Base-by-base conservation (phyloP, 2,329 filamentous ascomycete genomes). In the Colletotrichum brevisporum region DNA sequence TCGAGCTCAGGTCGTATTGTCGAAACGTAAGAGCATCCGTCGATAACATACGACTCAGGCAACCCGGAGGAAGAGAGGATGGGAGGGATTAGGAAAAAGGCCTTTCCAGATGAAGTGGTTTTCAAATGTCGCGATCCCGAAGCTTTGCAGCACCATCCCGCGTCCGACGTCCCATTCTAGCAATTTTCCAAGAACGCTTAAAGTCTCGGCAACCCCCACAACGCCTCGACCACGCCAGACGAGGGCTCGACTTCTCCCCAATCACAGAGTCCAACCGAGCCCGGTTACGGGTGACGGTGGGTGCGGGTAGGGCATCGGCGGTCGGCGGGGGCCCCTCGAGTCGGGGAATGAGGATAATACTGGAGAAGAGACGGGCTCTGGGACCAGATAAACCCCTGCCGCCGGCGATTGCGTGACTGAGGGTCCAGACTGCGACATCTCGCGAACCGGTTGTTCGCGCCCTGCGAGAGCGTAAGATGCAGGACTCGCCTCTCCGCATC, bases 171-270 rank as follows among this genome's bases (percentile, higher is more conserved):
- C 54, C 54, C 26, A 36, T 56, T 27, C 5, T 31, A 10, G 16
- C 36, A 27, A 18, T 47, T 45, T 62, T 45, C 51, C 51, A 60
- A 56, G 31, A 43, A 69, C 62, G 66, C 62, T 36, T 51, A 66
- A 60, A 60, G 62, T 56, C 66, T 69, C 54, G 66, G 66, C 66
- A 60, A 59, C 55, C 36, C 62, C 66, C 66, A 66, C 66, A 55
- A 45, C 26, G 16, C 26, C 21, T 66, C 36, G 9, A 41, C 53
- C 41, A 45, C 41, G 54, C 56, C 41, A 41, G 2, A 21, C 18
- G 41, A n/a, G 21, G 36, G 18, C 9, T 47, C n/a, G 16, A 31
- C 21, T 21, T n/a, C 15, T 18, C 26, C 31, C 65, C 65, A 68
- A 68, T 68, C 48, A 68, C 16, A 18, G 31, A 26, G 45, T 21